Base-by-base conservation (phyloP, 2,329 filamentous ascomycete species). In the Diaporthe sp. region DNA sequence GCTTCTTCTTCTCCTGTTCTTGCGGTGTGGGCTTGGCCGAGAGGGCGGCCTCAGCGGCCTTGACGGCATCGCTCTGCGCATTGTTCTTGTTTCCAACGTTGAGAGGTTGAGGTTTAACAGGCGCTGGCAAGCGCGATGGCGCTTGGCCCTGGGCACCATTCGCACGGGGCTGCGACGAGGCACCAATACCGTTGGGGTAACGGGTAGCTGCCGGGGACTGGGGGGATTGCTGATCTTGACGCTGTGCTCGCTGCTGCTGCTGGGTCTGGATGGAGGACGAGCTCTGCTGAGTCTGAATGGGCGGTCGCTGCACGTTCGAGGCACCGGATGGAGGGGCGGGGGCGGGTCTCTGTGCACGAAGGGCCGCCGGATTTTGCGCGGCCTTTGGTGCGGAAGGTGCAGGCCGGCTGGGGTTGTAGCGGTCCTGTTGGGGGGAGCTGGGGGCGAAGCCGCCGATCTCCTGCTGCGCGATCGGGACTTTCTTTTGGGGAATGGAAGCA, bases 1-100 rank as follows among this genome's bases (percentile, higher is more conserved):
- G 96, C 85, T 94, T 92, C 86, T 98, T 96, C 85, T 94, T 92
- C 77, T 94, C 92, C 80, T 95, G 34, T 34, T 34, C 92, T 42
- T 92, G 85, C 4, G 92, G 85, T 37, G 91, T 83, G 60, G 94
- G 93, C 85, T 98, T 97, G 81, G 96, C 93, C 22, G 94, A 96
- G 74, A 98, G 90, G 13, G 95, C 95, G 72, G 94, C 93, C 84
- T 98, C 96, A 5, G 96, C 96, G 80, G 96, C 94, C 86, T 97
- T 97, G 79, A 98, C 92, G 42, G 93, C 90, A 81, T 97, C 94
- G 82, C 87, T 81, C 79, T 88, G 82, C 51, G 83, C 80, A 77
- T 86, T 85, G 77, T 91, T 90, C 85, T 95, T 95, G 75, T 90
- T 88, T 15, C 91, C 91, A 76, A 96, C 93, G 81, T 96, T 96